Conservation (phyloP, 768 basidiomycete species). For the Favolaschia claudopus region DNA sequence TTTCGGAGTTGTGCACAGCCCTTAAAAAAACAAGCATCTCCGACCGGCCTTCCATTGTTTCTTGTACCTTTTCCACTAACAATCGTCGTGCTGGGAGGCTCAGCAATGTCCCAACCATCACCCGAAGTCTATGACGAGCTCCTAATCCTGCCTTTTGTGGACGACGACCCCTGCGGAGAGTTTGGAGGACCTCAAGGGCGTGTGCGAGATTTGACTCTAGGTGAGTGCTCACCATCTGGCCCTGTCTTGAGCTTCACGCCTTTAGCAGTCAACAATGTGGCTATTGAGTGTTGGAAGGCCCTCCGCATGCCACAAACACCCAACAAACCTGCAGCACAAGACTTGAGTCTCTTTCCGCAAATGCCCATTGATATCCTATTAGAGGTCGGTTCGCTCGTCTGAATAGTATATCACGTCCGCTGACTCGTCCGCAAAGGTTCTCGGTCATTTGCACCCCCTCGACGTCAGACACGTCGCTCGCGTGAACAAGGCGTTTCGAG, state of each 20-base stretch:
- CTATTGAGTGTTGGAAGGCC: constrained; percentile 18
- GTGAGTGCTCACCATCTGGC: background rate
- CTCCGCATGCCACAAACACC: constrained; percentile 2
- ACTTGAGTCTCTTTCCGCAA: constrained; percentile 15
- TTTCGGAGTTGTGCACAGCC: too few species aligned
- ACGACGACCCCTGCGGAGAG: constrained; percentile 3
- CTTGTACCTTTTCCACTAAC: too few species aligned
- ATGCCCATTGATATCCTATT: constrained; percentile 20
- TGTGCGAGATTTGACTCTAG: background rate
- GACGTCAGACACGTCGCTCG: constrained; percentile 44
- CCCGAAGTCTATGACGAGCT: background rate
- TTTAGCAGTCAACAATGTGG: constrained; percentile 12
- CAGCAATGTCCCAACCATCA: too few species aligned
- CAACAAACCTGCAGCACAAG: background rate
- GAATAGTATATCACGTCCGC: background rate
- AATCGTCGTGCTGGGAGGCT: too few species aligned
- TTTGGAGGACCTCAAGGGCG: background rate
- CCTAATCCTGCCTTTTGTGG: constrained; percentile 2
- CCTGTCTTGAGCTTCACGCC: background rate
- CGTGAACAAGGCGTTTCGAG: constrained; percentile 35
- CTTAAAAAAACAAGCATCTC: too few species aligned
- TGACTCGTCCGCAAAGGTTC: constrained; percentile 27
- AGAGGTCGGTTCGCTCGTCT: background rate
- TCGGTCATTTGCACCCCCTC: constrained; percentile 40
- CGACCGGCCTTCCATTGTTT: too few species aligned